Conservation (phyloP, 805 yeast species). For the Yamadazyma insecticola region DNA sequence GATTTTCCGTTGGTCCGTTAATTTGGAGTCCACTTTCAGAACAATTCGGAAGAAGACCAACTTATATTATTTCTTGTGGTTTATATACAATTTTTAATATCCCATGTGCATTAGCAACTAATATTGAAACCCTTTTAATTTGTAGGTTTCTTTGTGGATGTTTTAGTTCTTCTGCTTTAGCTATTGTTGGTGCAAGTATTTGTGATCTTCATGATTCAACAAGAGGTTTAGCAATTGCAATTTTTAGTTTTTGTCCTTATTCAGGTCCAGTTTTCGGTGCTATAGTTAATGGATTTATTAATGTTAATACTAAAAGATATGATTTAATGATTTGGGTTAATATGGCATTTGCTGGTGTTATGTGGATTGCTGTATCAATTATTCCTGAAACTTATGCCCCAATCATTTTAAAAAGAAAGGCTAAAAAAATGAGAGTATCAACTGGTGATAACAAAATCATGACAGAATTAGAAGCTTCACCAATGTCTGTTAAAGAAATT, state of each 20-base stretch:
- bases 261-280: slow-evolving; percentile 93
- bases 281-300: slow-evolving; percentile 79
- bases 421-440: slow-evolving; percentile 63
- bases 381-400: slow-evolving; percentile 95
- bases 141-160: slow-evolving; percentile 88
- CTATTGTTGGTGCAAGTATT: slow-evolving; percentile 86
- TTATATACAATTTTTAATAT: slow-evolving; percentile 76
- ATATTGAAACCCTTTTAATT: slow-evolving; percentile 73
- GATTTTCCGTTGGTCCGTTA: slow-evolving; percentile 83
- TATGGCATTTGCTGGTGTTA: slow-evolving; percentile 84
- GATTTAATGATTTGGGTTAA: slow-evolving; percentile 85
- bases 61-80: slow-evolving; percentile 70
- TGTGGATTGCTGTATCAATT: slow-evolving; percentile 60
- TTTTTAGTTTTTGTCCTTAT: slow-evolving; percentile 88
- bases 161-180: slow-evolving; percentile 75
- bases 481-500: slow-evolving; percentile 64
- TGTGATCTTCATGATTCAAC: slow-evolving; percentile 83
- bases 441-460: slow-evolving; percentile 80
- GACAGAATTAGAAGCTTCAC: slow-evolving; percentile 90
- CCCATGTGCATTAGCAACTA: slow-evolving; percentile 82
- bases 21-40: slow-evolving; percentile 89
- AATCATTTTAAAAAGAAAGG: slow-evolving; percentile 64
- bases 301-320: slow-evolving; percentile 61
- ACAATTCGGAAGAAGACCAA: slow-evolving; percentile 80
- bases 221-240: slow-evolving; percentile 86